A percentile compares a stretch with the other conserved stretches of the same genome.
Conservation (phyloP, 306 rosid species). For the Quercus gilva region DNA sequence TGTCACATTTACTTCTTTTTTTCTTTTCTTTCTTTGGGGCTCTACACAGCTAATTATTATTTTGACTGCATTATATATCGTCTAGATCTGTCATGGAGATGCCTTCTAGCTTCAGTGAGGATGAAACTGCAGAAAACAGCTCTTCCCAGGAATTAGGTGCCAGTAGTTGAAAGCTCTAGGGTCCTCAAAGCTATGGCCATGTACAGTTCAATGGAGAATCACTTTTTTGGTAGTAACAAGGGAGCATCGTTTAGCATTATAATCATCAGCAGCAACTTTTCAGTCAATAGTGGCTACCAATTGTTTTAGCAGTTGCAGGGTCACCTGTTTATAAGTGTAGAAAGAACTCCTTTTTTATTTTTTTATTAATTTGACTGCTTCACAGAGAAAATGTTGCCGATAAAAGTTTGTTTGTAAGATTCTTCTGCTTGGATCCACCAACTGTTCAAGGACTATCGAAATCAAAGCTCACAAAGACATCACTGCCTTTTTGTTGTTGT, state of each 20-base stretch:
- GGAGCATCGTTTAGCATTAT: constrained; percentile 15
- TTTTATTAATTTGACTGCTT: not conserved
- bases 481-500: constrained; percentile 15
- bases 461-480: constrained; percentile 22
- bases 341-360: not conserved
- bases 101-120: constrained; percentile 82
- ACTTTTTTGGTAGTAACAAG: constrained; percentile 19
- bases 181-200: constrained; percentile 28
- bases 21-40: not conserved
- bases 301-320: constrained; percentile 30
- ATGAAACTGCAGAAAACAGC: constrained; percentile 82
- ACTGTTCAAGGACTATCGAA: constrained; percentile 9
- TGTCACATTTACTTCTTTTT: not conserved
- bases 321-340: constrained; percentile 47
- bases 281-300: not conserved
- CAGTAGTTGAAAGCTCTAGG: constrained; percentile 16
- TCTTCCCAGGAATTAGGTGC: constrained; percentile 57
- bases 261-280: constrained; percentile 19
- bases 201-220: constrained; percentile 53
- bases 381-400: not conserved
- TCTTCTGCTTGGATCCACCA: constrained; percentile 26
- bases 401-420: constrained; percentile 28
- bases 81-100: constrained; percentile 67
- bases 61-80: constrained; percentile 25
- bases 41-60: not conserved